Evolutionary conservation across 1,284 basidiomycete genomes (phyloP), one percentile per base, ranked within the genome.

Genomic region (Porogramme epimiltina): DNA sequence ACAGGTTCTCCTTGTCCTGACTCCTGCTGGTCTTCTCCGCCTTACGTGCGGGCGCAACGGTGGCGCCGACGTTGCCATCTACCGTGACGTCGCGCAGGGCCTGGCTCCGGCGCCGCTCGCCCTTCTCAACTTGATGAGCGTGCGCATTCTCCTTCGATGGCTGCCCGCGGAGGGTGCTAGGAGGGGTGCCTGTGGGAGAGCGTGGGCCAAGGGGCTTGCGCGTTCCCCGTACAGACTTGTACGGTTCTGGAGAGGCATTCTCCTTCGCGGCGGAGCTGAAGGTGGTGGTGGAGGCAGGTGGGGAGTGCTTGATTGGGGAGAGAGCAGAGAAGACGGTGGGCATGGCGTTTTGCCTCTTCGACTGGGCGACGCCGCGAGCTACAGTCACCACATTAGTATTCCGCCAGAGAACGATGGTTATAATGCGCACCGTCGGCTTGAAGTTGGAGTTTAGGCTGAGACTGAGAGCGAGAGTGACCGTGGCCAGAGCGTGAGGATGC

Each of bases 271-370:
- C 52, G 13, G 52, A 25, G 9, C 47, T 11, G 28, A 47, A 41
- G 11, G 52, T 40, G 5, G 45, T 15, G 2, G 56, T 41, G 19
- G 54, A 19, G 20, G 55, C 41, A 18, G 62, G 55, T 2, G 61
- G 63, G 15, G 61, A 59, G 44, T 62, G 62, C 42, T 66, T 63
- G 45, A 70, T 61, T n/a, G 69, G 66, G 5, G 68, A 65, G 20
- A 71, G 60, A 4, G 56, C 58, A 28, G 59, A 59, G 25, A 68
- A 52, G 31, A 63, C 51, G 1, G 60, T 53, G 26, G 60, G 57
- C 15, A 56, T 52, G 6, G 42, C 48, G 24, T 57, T 43, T 44
- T 61, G 55, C 43, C 61, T 61, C 40, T 53, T 60, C 15, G 61
- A 33, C 51, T 61, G 56, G 23, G 42, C 49, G 15, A 53, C 56